phyloP scores from a whole-genome alignment of 305 asterid genomes.

The Fraxinus albicans region DNA sequence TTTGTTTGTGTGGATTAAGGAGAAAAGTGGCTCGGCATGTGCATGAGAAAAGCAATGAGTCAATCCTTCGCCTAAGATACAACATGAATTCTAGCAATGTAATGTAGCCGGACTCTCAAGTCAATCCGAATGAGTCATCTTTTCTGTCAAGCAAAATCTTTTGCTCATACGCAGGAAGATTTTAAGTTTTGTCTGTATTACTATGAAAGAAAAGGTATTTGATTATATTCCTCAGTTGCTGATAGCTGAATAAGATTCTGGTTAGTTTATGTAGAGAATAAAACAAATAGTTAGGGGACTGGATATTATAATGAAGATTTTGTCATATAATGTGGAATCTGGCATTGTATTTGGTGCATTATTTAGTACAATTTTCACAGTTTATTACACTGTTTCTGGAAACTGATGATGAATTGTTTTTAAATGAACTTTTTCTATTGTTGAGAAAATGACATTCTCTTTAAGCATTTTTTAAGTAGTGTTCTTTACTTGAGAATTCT shows the following conservation, averaged over 20 bases:
- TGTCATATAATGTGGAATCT: constrained; percentile 8
- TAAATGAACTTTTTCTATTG: not conserved
- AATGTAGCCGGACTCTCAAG: not conserved
- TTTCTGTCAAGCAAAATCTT: not conserved
- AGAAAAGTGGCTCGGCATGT: not conserved
- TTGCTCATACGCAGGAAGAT: not conserved
- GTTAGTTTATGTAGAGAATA: constrained; percentile 1
- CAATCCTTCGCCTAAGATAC: not conserved
- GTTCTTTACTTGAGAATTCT: not conserved
- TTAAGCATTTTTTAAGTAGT: not conserved
- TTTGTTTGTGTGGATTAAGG: not conserved
- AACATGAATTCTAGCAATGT: not conserved
- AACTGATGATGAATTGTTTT: not conserved
- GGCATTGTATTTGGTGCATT: not conserved
- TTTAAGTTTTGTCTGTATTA: not conserved
- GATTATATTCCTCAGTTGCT: not conserved
- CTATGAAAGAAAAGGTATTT: not conserved
- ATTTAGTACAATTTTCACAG: not conserved
- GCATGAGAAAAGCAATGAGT: not conserved
- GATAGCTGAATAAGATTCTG: not conserved
- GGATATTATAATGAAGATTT: not conserved
- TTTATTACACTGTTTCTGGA: not conserved
- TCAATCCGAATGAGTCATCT: not conserved
- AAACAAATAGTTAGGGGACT: constrained; percentile 9
- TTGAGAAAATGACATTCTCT: not conserved